phyloP scores from a whole-genome alignment of 805 yeast genomes.

The Saturnispora mendoncae region DNA sequence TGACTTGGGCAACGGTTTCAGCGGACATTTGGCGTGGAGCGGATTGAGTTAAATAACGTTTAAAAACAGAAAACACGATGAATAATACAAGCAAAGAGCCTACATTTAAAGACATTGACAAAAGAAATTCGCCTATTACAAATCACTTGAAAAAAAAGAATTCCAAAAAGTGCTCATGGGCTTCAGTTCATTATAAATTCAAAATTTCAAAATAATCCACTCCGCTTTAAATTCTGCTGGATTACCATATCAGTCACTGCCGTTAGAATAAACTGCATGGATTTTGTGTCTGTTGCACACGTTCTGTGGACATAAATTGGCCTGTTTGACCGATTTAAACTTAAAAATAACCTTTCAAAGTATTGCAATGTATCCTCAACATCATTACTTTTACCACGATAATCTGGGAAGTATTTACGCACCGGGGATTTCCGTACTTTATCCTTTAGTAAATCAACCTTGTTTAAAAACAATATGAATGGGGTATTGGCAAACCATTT shows the following conservation, averaged over 20 bases:
- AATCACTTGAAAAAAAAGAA: constrained; percentile 6
- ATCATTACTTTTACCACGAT: constrained; percentile 54
- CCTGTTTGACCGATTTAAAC: constrained; percentile 51
- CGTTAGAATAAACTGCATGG: constrained; percentile 82
- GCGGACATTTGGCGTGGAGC: constrained; percentile 42
- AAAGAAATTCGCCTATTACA: too few species aligned
- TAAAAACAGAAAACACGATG: constrained; percentile 26
- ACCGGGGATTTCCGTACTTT: constrained; percentile 64
- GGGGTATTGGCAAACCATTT: constrained; percentile 81
- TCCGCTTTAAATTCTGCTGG: constrained; percentile 68
- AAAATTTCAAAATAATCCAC: constrained; percentile 75
- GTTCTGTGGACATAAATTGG: constrained; percentile 90
- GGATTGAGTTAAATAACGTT: constrained; percentile 27
- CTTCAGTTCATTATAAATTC: too few species aligned
- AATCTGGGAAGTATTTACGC: constrained; percentile 69
- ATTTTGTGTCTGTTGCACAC: constrained; percentile 86
- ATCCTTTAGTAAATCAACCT: constrained; percentile 69
- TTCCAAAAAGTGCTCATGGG: constrained; percentile 1
- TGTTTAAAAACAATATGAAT: constrained; percentile 81
- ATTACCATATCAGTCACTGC: constrained; percentile 91
- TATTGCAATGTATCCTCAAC: constrained; percentile 59
- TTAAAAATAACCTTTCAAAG: constrained; percentile 59
- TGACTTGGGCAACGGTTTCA: constrained; percentile 48
- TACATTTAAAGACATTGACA: background rate
- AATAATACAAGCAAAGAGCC: constrained; percentile 10